A percentile compares a stretch with the other conserved stretches of the same genome.
phyloP scores from a whole-genome alignment of 2,329 filamentous ascomycete genomes.

The Verticillium longisporum region DNA sequence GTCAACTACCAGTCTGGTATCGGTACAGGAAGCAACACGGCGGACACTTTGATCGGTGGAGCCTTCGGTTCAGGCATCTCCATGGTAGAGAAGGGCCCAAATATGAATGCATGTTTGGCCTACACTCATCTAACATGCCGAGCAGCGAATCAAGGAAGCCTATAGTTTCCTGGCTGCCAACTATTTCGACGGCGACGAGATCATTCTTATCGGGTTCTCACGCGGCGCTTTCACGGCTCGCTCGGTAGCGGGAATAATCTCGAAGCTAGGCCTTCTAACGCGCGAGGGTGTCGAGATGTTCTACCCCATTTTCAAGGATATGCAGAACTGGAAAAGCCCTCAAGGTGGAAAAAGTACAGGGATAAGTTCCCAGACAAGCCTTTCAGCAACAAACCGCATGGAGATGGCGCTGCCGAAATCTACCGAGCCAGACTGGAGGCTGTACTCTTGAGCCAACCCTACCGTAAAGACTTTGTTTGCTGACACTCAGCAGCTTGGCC shows the following conservation, averaged over 20 bases:
- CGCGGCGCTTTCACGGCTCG: conserved; percentile 52
- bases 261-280: conserved; percentile 42
- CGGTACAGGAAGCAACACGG: conserved; percentile 41
- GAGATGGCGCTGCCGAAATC: conserved; percentile 27
- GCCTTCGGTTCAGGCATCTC: conserved; percentile 48
- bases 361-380: conserved; percentile 40
- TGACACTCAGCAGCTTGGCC: conserved; percentile 5
- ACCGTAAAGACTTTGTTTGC: not conserved
- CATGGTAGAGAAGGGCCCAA: conserved; percentile 28
- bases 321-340: conserved; percentile 42
- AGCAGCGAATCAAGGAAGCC: conserved; percentile 49
- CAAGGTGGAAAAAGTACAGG: conserved; percentile 20
- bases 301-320: conserved; percentile 49
- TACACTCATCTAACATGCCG: not conserved
- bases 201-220: conserved; percentile 50
- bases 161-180: conserved; percentile 58
- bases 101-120: too few relatives aligned
- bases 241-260: conserved; percentile 48
- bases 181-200: conserved; percentile 51
- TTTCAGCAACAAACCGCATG: conserved; percentile 42
- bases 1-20: conserved; percentile 57
- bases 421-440: conserved; percentile 40
- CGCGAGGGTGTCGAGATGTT: conserved; percentile 47
- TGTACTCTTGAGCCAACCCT: conserved; percentile 14
- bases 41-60: conserved; percentile 47